Percentiles rank a stretch among this genome's conserved stretches.
phyloP scores from a whole-genome alignment of 108 stramenopile genomes.

The Nitzschia sp. region DNA sequence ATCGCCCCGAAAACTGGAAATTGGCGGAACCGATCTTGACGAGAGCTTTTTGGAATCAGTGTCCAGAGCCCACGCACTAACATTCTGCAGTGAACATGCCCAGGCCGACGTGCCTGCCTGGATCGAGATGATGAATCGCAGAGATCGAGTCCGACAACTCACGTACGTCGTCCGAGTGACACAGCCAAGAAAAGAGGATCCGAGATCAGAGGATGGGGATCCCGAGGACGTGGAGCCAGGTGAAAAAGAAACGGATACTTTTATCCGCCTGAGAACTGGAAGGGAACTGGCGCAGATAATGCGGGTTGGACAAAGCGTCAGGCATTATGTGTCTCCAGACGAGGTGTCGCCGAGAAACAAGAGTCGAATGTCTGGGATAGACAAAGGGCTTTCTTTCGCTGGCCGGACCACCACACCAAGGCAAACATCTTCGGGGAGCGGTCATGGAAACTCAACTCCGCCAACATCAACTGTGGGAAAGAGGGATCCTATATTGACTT shows the following conservation, averaged over 20 bases:
- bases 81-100: slow-evolving; percentile 42
- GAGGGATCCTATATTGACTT: background rate
- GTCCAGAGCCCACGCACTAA: background rate
- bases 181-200: slow-evolving; percentile 29
- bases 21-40: background rate
- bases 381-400: background rate
- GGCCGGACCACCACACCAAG: background rate
- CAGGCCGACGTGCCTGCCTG: slow-evolving; percentile 79
- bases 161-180: slow-evolving; percentile 75
- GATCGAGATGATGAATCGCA: slow-evolving; percentile 86
- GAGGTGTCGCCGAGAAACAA: background rate
- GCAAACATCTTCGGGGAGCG: background rate
- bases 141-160: slow-evolving; percentile 58
- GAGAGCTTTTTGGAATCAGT: background rate
- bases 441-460: background rate
- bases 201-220: background rate
- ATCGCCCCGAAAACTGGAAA: background rate
- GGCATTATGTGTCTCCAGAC: background rate
- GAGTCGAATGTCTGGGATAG: background rate
- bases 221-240: background rate
- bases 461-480: background rate
- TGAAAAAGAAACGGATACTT: slow-evolving; percentile 12
- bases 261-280: slow-evolving; percentile 33
- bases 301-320: slow-evolving; percentile 41
- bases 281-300: slow-evolving; percentile 67